Evolutionary conservation across 176 grass and related monocot species (phyloP).

Genomic region (Puya raimondii): DNA sequence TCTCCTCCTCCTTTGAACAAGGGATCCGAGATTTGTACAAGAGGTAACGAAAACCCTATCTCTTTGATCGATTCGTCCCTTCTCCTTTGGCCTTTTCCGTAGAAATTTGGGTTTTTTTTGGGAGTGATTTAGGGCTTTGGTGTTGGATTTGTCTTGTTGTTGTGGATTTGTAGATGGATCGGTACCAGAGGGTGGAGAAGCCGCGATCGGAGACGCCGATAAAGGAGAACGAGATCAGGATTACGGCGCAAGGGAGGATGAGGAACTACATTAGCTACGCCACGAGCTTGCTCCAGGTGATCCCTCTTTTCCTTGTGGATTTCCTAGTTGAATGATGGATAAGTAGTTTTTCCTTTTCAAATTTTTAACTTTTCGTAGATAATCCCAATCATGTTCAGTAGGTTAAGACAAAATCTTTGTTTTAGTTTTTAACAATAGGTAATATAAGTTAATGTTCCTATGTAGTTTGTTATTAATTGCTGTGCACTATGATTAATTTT

Average conservation of each 20-base stretch:
- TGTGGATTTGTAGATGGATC: constrained; percentile 31
- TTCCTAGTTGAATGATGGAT: neutral
- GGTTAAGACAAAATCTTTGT: neutral
- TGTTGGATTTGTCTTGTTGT: too few relatives aligned
- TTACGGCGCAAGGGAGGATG: constrained; percentile 52
- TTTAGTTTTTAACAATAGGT: neutral
- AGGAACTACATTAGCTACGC: constrained; percentile 69
- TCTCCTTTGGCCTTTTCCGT: neutral
- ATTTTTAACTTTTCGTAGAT: constrained; percentile 7
- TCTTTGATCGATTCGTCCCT: neutral
- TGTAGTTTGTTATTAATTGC: too few relatives aligned
- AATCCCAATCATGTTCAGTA: constrained; percentile 1
- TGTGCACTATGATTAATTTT: too few relatives aligned
- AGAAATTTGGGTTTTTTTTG: neutral
- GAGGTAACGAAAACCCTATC: neutral
- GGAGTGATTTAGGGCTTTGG: neutral
- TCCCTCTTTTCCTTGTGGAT: neutral
- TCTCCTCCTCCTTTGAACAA: neutral
- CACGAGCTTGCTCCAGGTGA: constrained; percentile 47
- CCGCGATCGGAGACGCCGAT: constrained; percentile 42
- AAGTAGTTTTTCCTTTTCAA: neutral
- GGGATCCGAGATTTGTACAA: neutral
- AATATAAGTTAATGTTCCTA: neutral
- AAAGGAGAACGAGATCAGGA: constrained; percentile 57
- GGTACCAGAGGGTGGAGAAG: constrained; percentile 66